phyloP scores from a whole-genome alignment of 2,329 filamentous ascomycete genomes.

The Pseudomassariella vexata region DNA sequence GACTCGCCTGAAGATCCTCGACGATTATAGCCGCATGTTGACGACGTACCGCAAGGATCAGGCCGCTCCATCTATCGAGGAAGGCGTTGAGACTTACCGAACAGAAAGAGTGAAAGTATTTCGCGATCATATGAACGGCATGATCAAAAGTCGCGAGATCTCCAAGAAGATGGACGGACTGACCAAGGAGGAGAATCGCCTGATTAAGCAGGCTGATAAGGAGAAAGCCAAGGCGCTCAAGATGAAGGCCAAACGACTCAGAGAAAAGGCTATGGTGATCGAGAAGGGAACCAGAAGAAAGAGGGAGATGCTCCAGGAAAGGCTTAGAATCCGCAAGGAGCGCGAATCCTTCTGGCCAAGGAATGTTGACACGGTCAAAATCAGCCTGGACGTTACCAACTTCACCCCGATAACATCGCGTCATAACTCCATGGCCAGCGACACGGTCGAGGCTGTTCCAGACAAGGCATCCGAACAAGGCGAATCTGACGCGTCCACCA shows the following conservation, averaged over 20 bases:
- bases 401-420: slow-evolving; percentile 41
- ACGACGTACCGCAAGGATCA: slow-evolving; percentile 21
- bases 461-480: slow-evolving; percentile 13
- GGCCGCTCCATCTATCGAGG: slow-evolving; percentile 25
- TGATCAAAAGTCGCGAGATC: slow-evolving; percentile 25
- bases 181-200: slow-evolving; percentile 24
- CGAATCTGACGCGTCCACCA: slow-evolving; percentile 6
- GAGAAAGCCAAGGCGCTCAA: slow-evolving; percentile 16
- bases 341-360: slow-evolving; percentile 43
- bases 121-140: slow-evolving; percentile 30
- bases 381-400: slow-evolving; percentile 42
- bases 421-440: slow-evolving; percentile 44
- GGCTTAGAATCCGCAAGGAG: slow-evolving; percentile 35
- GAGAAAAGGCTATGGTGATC: slow-evolving; percentile 26
- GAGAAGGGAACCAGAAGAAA: slow-evolving; percentile 28
- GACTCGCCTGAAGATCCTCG: slow-evolving; percentile 34
- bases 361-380: slow-evolving; percentile 40
- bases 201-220: slow-evolving; percentile 19
- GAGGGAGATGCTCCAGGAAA: slow-evolving; percentile 34
- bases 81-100: slow-evolving; percentile 34
- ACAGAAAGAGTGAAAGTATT: slow-evolving; percentile 36
- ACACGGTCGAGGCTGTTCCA: slow-evolving; percentile 39
- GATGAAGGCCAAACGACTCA: slow-evolving; percentile 17
- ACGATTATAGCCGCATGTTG: slow-evolving; percentile 31
- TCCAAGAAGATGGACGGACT: slow-evolving; percentile 23